Percentiles rank a stretch among this genome's conserved stretches.
phyloP scores from a whole-genome alignment of 345 rosid genomes.

The Rhodamnia argentea region DNA sequence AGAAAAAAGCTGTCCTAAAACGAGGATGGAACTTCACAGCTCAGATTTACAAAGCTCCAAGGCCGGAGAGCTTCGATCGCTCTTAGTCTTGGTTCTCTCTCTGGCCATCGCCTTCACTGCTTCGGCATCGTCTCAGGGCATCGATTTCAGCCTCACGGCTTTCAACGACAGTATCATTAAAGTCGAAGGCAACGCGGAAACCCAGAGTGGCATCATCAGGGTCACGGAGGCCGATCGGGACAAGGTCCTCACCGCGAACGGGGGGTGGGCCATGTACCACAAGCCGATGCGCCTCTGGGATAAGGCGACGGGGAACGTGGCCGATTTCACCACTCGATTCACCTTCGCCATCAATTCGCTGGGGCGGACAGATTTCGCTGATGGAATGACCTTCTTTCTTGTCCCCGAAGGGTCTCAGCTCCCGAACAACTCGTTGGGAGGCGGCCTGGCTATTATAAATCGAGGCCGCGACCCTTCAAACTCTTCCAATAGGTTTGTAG shows the following conservation, averaged over 20 bases:
- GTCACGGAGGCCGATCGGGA: neutral
- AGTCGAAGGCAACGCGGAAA: too few relatives aligned
- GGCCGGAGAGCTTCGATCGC: neutral
- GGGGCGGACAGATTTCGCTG: fast-evolving
- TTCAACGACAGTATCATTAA: too few relatives aligned
- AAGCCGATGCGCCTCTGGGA: slow-evolving; percentile 4
- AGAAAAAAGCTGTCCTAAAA: too few relatives aligned
- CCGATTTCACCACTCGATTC: slow-evolving; percentile 10
- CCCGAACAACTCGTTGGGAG: neutral
- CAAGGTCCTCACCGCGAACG: fast-evolving
- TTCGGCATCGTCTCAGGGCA: neutral
- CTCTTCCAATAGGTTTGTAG: neutral
- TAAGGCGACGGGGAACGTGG: neutral
- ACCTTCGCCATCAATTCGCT: neutral
- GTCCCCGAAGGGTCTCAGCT: neutral
- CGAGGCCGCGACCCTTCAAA: neutral
- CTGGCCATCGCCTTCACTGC: neutral
- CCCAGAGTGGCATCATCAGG: neutral
- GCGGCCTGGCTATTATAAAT: neutral
- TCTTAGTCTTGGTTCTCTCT: neutral
- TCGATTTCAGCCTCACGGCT: neutral
- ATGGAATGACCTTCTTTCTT: slow-evolving; percentile 15
- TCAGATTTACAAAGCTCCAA: neutral
- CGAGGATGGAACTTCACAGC: neutral
- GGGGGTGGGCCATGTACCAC: neutral